These are phyloP conservation scores for Buxus sempervirens DNA, from an alignment of 164 flowering plant genomes.

Conservation along the genomic window DNA sequence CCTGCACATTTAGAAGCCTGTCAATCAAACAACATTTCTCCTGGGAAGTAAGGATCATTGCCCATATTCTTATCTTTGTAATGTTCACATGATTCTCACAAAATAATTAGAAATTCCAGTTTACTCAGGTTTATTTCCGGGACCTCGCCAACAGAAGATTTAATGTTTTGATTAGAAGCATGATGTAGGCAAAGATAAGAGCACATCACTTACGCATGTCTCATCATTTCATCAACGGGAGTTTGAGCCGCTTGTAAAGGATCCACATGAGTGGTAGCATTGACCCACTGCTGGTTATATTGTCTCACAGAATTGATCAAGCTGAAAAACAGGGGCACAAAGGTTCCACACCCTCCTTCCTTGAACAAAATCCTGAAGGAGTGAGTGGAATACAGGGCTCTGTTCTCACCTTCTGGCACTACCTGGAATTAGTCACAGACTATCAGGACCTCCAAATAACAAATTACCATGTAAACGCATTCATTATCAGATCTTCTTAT, in stretches of 20 bases:
- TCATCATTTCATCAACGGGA: conserved; percentile 98
- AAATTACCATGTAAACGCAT: background rate
- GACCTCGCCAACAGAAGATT: too few relatives aligned
- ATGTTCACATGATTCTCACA: too few relatives aligned
- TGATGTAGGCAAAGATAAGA: too few relatives aligned
- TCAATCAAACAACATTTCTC: background rate
- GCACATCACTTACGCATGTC: conserved; percentile 74
- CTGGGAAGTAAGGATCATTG: too few relatives aligned
- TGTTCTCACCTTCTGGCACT: conserved; percentile 72
- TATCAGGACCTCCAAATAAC: background rate
- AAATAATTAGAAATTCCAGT: too few relatives aligned
- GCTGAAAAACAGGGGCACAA: conserved; percentile 83
- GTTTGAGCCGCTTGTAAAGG: conserved; percentile 88
- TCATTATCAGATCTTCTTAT: background rate
- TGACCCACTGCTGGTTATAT: conserved; percentile 42
- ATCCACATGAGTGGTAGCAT: conserved; percentile 44
- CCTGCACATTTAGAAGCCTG: conserved; percentile 36
- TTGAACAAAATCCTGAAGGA: conserved; percentile 91
- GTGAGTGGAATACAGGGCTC: conserved; percentile 87
- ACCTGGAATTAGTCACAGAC: conserved; percentile 43
- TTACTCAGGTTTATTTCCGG: too few relatives aligned
- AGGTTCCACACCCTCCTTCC: conserved; percentile 99
- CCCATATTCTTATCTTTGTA: too few relatives aligned
- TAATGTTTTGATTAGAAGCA: too few relatives aligned
- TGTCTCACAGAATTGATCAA: conserved; percentile 71